Conservation (phyloP, 805 yeast species). For the Saccharomycopsis malanga region DNA sequence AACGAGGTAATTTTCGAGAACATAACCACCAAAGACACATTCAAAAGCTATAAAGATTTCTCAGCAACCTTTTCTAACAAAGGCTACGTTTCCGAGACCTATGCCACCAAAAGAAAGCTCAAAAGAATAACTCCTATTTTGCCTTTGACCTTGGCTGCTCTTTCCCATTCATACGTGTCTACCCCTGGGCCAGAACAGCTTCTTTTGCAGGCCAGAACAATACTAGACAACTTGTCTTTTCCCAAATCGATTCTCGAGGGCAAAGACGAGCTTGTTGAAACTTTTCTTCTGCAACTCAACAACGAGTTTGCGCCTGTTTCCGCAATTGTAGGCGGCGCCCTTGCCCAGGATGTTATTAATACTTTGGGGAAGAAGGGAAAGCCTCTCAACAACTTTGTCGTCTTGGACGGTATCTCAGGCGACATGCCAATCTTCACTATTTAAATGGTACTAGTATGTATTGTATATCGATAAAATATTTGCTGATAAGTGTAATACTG, state of each 20-base stretch:
- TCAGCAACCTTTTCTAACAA: constrained; percentile 21
- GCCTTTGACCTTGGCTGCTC: constrained; percentile 55
- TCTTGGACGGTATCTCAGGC: constrained; percentile 64
- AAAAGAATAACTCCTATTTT: constrained; percentile 45
- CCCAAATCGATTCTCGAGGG: constrained; percentile 41
- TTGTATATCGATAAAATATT: background rate
- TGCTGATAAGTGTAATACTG: no score
- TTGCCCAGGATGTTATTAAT: constrained; percentile 88
- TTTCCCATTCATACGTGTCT: constrained; percentile 30
- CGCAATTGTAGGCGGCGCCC: constrained; percentile 82
- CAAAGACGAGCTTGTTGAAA: constrained; percentile 33
- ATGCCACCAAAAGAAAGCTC: constrained; percentile 33
- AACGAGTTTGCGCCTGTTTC: constrained; percentile 77
- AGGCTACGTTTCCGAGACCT: constrained; percentile 18
- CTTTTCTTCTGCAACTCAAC: constrained; percentile 39
- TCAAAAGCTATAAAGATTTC: constrained; percentile 16
- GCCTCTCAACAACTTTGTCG: constrained; percentile 74
- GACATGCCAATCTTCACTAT: constrained; percentile 58
- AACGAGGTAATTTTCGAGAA: constrained; percentile 22
- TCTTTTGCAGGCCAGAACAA: constrained; percentile 25
- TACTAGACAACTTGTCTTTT: constrained; percentile 36
- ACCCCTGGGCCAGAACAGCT: constrained; percentile 23
- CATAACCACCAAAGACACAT: constrained; percentile 10
- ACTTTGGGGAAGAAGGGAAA: constrained; percentile 65
- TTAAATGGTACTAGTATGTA: background rate